phyloP scores from a whole-genome alignment of 2,329 filamentous ascomycete genomes.

The Apiospora marii region DNA sequence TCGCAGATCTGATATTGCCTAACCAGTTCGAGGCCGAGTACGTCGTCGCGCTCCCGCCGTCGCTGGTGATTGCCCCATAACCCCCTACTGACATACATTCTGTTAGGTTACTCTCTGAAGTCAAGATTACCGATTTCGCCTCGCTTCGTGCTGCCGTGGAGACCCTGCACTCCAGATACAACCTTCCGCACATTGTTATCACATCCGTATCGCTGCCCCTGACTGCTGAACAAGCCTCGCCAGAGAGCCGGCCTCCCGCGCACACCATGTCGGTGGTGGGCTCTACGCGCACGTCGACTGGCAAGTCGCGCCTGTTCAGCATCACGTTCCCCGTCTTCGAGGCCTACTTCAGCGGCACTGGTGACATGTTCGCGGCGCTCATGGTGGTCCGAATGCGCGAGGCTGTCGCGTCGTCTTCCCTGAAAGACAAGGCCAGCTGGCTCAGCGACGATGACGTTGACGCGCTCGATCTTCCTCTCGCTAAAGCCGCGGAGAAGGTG shows the following conservation, averaged over 20 bases:
- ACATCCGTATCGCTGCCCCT: constrained; percentile 81
- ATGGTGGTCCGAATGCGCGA: constrained; percentile 88
- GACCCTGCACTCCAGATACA: constrained; percentile 77
- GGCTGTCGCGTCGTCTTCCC: constrained; percentile 60
- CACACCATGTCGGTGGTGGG: constrained; percentile 71
- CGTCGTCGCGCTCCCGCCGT: constrained; percentile 40
- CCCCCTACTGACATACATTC: not conserved
- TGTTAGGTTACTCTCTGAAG: constrained; percentile 82
- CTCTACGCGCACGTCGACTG: constrained; percentile 68
- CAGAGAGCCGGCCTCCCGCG: constrained; percentile 30
- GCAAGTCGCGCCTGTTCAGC: constrained; percentile 82
- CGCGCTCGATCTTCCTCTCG: constrained; percentile 79
- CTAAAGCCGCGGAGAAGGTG: constrained; percentile 84
- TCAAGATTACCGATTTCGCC: constrained; percentile 78
- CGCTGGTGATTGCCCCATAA: too few species aligned
- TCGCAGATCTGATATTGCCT: constrained; percentile 91
- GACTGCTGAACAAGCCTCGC: constrained; percentile 74
- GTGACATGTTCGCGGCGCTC: constrained; percentile 97
- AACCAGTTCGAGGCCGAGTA: constrained; percentile 99
- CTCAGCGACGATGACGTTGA: constrained; percentile 75
- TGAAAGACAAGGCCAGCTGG: constrained; percentile 72
- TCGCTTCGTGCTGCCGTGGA: constrained; percentile 79
- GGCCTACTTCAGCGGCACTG: constrained; percentile 95
- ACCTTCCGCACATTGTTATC: constrained; percentile 88
- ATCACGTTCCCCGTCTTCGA: constrained; percentile 87